phyloP scores from a whole-genome alignment of 225 moss, liverwort and hornwort species.

The Neckera pumila region DNA sequence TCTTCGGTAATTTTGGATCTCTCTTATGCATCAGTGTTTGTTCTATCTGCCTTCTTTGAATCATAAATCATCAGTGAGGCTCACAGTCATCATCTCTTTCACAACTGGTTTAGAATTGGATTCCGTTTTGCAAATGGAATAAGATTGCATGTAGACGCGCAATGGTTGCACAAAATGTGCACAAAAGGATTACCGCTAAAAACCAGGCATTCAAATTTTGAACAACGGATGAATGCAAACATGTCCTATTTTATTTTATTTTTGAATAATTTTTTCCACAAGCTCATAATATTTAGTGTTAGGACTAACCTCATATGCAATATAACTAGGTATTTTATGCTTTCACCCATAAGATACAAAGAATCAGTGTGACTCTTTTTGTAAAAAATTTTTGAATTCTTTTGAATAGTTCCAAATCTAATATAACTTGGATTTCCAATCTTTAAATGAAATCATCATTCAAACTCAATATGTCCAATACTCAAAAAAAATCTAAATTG shows the following conservation, averaged over 20 bases:
- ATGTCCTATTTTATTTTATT: too few relatives aligned
- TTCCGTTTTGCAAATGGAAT: background rate
- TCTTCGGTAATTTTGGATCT: background rate
- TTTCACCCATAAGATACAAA: too few relatives aligned
- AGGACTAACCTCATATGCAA: too few relatives aligned
- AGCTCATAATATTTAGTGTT: too few relatives aligned
- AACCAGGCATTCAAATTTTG: background rate
- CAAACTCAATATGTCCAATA: background rate
- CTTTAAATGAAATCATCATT: background rate
- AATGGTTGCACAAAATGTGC: background rate
- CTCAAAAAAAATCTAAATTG: too few relatives aligned
- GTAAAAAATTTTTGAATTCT: background rate
- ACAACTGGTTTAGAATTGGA: background rate
- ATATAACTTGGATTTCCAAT: background rate
- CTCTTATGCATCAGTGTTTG: background rate
- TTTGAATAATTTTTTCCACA: too few relatives aligned
- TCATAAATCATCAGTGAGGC: background rate
- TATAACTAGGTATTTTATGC: too few relatives aligned
- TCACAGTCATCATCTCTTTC: background rate
- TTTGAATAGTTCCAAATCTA: background rate
- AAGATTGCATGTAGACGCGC: background rate
- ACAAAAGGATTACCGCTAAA: accelerated
- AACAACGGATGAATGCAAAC: background rate
- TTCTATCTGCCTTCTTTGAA: too few relatives aligned
- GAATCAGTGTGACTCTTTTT: too few relatives aligned